These are phyloP conservation scores for Xylariales sp. DNA, from an alignment of 2,329 filamentous ascomycete species.

Conservation along the genomic window DNA sequence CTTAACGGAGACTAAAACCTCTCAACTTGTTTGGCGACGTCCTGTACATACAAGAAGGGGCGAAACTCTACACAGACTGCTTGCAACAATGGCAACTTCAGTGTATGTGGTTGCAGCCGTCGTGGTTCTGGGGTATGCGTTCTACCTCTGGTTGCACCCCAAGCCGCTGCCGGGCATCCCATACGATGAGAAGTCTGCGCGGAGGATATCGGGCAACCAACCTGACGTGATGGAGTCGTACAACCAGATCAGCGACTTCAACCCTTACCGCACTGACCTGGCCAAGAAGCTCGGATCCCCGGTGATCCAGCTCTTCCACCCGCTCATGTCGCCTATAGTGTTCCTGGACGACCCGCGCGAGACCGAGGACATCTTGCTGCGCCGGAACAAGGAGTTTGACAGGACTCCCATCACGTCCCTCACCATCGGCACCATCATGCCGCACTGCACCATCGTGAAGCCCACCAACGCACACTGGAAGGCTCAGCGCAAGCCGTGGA, in stretches of 20 bases:
- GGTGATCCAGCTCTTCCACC: conserved; percentile 10
- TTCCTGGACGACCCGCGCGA: conserved; percentile 12
- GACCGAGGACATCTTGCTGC: conserved; percentile 8
- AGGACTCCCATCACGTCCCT: not conserved
- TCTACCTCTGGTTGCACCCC: conserved; percentile 6
- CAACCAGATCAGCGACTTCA: conserved; percentile 2
- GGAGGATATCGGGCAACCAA: conserved; percentile 10
- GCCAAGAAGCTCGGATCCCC: conserved; percentile 8
- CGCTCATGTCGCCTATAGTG: conserved; percentile 10
- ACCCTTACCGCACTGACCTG: not conserved
- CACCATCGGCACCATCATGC: conserved; percentile 3
- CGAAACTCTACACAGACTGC: too few relatives aligned
- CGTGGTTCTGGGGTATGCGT: not conserved
- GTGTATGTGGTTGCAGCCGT: not conserved
- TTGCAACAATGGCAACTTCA: not conserved
- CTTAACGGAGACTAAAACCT: too few relatives aligned
- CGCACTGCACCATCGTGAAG: conserved; percentile 10
- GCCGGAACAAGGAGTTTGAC: conserved; percentile 13
- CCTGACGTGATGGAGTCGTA: conserved; percentile 8
- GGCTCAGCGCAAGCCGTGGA: conserved; percentile 11
- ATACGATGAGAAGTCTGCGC: conserved; percentile 9
- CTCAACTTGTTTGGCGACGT: too few relatives aligned
- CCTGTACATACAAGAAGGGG: too few relatives aligned
- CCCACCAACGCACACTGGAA: conserved; percentile 7
- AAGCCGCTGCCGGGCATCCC: conserved; percentile 11